Percentiles rank a stretch among this genome's conserved stretches.
Evolutionary conservation across 106 monocot species (phyloP).

Genomic region (Amphibolis antarctica): DNA sequence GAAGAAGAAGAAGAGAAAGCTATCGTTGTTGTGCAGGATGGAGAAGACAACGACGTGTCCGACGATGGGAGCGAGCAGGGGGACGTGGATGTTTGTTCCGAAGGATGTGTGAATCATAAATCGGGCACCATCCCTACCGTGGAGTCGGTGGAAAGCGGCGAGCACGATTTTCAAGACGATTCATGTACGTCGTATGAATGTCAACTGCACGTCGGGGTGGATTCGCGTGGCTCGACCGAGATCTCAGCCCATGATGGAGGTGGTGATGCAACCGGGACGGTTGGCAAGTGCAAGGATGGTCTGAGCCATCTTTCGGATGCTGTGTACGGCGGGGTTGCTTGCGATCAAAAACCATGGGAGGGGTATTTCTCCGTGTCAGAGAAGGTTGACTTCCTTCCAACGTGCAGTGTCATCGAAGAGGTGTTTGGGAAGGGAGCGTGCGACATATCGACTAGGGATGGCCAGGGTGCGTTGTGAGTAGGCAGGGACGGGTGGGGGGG

Average conservation of each 20-base stretch:
- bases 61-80: conserved; percentile 3
- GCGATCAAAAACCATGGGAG: conserved; percentile 36
- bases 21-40: conserved; percentile 12
- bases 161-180: conserved; percentile 42
- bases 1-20: conserved; percentile 14
- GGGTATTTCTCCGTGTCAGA: conserved; percentile 9
- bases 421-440: conserved; percentile 38
- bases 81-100: too few relatives aligned
- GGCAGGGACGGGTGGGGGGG: too few relatives aligned
- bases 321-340: conserved; percentile 8
- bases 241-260: neutral
- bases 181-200: conserved; percentile 74
- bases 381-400: conserved; percentile 42
- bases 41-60: neutral
- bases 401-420: conserved; percentile 45
- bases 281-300: neutral
- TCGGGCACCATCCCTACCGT: neutral
- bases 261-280: too few relatives aligned
- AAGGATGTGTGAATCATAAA: conserved; percentile 1
- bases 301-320: conserved; percentile 7
- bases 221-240: neutral
- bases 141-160: neutral
- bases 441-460: conserved; percentile 14
- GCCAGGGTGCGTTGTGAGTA: neutral
- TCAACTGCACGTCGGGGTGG: conserved; percentile 1